Conservation (phyloP, 352 stramenopile species). For the Phytophthora pseudosyringae region DNA sequence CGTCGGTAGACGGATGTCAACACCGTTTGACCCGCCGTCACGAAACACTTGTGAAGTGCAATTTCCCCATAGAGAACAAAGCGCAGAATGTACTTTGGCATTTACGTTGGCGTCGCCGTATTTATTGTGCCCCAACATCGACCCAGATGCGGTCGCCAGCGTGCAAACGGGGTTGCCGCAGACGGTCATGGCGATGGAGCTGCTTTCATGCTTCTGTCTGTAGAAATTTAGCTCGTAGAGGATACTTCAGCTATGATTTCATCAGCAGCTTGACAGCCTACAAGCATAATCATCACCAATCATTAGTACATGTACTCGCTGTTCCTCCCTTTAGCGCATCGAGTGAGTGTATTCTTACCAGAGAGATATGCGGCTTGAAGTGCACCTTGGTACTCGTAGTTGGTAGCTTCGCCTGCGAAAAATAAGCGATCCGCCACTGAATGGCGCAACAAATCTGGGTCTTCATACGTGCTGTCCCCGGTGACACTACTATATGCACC, state of each 20-base stretch:
- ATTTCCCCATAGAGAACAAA: neutral
- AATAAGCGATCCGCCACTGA: constrained; percentile 47
- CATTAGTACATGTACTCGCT: neutral
- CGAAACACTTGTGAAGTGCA: neutral
- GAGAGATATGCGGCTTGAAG: constrained; percentile 76
- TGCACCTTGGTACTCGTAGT: constrained; percentile 70
- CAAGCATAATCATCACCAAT: neutral
- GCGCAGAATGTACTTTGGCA: neutral
- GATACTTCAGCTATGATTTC: constrained; percentile 21
- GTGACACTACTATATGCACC: constrained; percentile 73
- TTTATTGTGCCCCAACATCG: no score
- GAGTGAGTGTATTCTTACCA: constrained; percentile 21
- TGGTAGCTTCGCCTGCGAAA: constrained; percentile 76
- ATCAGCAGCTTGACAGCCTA: constrained; percentile 23
- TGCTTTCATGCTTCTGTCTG: neutral
- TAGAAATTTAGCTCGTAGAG: neutral
- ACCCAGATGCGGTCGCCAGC: no score
- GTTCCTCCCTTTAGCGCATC: neutral
- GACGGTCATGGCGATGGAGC: neutral
- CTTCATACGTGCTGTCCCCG: constrained; percentile 55
- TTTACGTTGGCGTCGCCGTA: neutral
- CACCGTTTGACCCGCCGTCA: neutral
- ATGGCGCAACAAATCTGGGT: constrained; percentile 60
- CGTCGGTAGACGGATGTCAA: constrained; percentile 9
- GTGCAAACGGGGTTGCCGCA: no score